Base-by-base conservation (phyloP, 352 stramenopile species). In the Phytophthora pini region DNA sequence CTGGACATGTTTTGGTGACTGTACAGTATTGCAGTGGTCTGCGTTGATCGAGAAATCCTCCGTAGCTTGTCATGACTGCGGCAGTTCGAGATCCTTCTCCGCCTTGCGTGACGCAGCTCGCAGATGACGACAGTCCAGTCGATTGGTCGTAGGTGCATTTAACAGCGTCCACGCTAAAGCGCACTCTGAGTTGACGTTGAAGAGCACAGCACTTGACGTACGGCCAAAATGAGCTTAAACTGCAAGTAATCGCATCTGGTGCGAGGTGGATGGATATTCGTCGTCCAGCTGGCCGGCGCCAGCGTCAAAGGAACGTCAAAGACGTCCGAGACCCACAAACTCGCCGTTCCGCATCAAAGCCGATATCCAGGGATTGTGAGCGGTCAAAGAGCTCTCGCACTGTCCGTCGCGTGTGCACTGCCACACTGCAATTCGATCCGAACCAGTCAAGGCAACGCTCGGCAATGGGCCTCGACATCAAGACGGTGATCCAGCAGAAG, bases 401-500 rank as follows among this genome's bases (percentile, higher is more conserved):
- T 34, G 7, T 34, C 31, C n/a, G 34, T 38, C 60, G 53, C 41
- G 5, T 38, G 22, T n/a, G 47, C 38, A 65, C 45, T 40, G 38
- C 46, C 66, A 74, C 61, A 67, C 41, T 63, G 44, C 34, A 74
- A 63, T 65, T 63, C 34, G 20, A 38, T 8, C 55, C 46, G 9
- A 62, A 45, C 49, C 44, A 59, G 10, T 59, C 20, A 61, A 54
- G 31, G 17, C 29, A 55, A 20, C 20, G 39, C 24, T 2, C 24
- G 24, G 4, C 24, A 3, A 74, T 68, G 64, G 60, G 55, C 4
- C 57, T 77, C 29, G 39, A 71, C 38, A 45, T 80, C 38, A 62
- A 59, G 63, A 45, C 10, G 13, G 31, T 56, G 4, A 46, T 80
- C 5, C 69, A 62, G 46, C 38, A 77, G 60, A 72, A 73, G 46